Conservation (phyloP, 2,329 filamentous ascomycete species). For the Xylaria sp. region DNA sequence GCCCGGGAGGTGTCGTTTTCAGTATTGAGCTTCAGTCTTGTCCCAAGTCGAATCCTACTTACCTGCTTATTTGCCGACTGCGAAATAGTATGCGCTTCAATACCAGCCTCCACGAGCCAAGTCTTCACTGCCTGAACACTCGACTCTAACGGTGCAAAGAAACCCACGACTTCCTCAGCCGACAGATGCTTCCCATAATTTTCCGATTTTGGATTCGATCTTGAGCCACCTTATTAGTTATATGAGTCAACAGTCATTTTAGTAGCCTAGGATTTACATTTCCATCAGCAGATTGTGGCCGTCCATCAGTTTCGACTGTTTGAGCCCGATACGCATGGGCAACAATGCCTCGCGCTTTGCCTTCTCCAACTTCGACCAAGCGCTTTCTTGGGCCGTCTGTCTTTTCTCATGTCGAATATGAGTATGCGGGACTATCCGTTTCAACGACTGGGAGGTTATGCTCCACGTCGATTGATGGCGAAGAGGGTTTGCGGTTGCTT, state of each 20-base stretch:
- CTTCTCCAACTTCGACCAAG: conserved; percentile 41
- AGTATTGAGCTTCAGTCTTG: not conserved
- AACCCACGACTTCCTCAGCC: conserved; percentile 50
- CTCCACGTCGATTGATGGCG: conserved; percentile 11
- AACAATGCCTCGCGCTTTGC: conserved; percentile 39
- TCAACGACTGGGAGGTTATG: conserved; percentile 18
- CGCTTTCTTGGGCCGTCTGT: conserved; percentile 35
- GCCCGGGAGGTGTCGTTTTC: not conserved
- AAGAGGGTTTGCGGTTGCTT: conserved; percentile 38
- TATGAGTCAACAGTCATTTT: not conserved
- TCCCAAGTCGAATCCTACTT: not conserved
- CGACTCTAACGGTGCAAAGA: conserved; percentile 51
- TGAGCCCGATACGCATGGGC: conserved; percentile 45
- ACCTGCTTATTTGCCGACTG: conserved; percentile 48
- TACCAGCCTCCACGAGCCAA: conserved; percentile 52
- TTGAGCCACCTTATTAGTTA: conserved; percentile 34
- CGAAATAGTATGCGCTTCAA: conserved; percentile 46
- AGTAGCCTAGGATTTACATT: conserved; percentile 37
- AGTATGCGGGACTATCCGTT: conserved; percentile 40
- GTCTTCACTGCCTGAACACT: conserved; percentile 51
- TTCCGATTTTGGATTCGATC: conserved; percentile 50
- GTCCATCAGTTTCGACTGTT: conserved; percentile 42
- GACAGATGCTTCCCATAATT: conserved; percentile 56
- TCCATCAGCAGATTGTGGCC: conserved; percentile 46
- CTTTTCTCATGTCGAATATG: conserved; percentile 44